These are phyloP conservation scores for Aureobasidium namibiae DNA, from an alignment of 2,329 filamentous ascomycete genomes.

Conservation along the genomic window DNA sequence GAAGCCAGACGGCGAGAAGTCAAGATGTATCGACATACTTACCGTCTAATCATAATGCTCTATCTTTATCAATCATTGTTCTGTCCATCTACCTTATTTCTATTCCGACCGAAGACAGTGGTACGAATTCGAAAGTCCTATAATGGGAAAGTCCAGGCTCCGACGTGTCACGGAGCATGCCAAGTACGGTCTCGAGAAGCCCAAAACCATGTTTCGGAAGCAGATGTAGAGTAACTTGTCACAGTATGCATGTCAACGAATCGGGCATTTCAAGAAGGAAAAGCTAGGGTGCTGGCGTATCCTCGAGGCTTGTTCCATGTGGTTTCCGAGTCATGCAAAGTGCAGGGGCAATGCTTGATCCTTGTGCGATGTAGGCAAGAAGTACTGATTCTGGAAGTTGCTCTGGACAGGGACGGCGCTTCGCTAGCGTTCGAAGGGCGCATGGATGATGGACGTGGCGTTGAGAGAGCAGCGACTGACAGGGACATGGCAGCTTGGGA, in stretches of 20 bases:
- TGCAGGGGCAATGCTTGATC: neutral
- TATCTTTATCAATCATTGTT: neutral
- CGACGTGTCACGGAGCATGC: neutral
- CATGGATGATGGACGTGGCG: neutral
- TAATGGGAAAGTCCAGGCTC: neutral
- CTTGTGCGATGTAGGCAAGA: too few species aligned
- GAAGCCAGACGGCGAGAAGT: conserved; percentile 8
- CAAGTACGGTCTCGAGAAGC: neutral
- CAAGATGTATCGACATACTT: conserved; percentile 6
- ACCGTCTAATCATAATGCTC: conserved; percentile 12
- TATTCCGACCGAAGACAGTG: neutral
- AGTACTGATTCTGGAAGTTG: neutral
- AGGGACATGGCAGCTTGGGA: too few species aligned
- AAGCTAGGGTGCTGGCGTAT: neutral
- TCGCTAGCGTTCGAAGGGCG: neutral
- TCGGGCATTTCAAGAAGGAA: neutral
- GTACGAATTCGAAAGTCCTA: neutral
- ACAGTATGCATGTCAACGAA: neutral
- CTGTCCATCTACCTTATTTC: neutral
- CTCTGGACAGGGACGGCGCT: neutral
- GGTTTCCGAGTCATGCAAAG: neutral
- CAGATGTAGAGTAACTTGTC: neutral
- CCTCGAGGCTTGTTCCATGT: neutral
- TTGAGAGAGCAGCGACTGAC: neutral
- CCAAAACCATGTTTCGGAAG: neutral